Base-by-base conservation (phyloP, 148 eudicot genomes). In the Rhododendron vialii region DNA sequence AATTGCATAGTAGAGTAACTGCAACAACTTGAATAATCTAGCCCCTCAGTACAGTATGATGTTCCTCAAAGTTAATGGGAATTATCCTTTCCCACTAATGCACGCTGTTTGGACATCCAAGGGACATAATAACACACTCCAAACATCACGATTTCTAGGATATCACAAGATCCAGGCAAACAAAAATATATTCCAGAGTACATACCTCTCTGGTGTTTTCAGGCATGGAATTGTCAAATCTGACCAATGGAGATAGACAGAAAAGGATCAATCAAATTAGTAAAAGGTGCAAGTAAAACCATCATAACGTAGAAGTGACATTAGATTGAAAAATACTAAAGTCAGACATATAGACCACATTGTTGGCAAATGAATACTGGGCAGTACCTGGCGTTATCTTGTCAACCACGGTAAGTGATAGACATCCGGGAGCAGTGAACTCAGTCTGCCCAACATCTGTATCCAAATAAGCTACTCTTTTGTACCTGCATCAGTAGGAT, bases 401-500 rank as follows among this genome's bases (percentile, higher is more conserved):
- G 84, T 97, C 94, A 84, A 97, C 88, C 55, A 93, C 88, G 69
- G 95, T 93, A 43, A 97, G 92, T 69, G 99, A 95, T 50, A 97
- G 88, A 79, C 95, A 93, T 85, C 98, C 98, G 50, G 99, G 94
- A 63, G 99, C 92, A 84, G 99, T 97, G 88, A 97, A 97, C 90
- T 97, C 99, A 18, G 98, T 89, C 93, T 97, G 99, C 83, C 99
- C 99, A 88, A 97, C 99, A 93, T 97, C 99, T 11, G 96, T 94
- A 86, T 97, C 99, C 90, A 97, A 89, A 82, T 93, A 97, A 90
- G 95, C 98, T 12, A 97, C 98, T 84, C 84, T 91, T 78, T 87
- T 91, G 88, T 92, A 92, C 83, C 98, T 96, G 92, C 86, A 86
- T 67, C 26, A 26, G 24, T 65, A 51, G n/a, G 12, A 76, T 43